A percentile compares a stretch with the other conserved stretches of the same genome.
These are phyloP conservation scores for Corymbia maculata DNA, from an alignment of 345 rosid genomes.

Conservation along the genomic window DNA sequence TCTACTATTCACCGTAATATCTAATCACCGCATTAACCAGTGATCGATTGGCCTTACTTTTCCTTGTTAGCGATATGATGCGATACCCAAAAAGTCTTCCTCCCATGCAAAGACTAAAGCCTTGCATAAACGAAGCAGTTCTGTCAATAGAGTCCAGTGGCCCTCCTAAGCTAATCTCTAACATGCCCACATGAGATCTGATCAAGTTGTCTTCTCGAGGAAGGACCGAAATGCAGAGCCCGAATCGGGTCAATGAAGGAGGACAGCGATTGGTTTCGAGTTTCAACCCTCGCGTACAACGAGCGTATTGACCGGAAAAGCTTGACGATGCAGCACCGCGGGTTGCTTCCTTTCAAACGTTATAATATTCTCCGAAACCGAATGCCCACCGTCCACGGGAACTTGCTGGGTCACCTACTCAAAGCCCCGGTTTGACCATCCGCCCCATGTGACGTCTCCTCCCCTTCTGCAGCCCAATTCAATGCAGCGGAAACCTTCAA, in stretches of 20 bases:
- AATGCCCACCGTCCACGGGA: constrained; percentile 3
- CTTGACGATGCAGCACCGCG: not conserved
- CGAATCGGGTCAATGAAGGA: constrained; percentile 4
- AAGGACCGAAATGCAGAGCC: not conserved
- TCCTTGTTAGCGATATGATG: not conserved
- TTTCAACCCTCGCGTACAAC: constrained; percentile 7
- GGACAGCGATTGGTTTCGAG: not conserved
- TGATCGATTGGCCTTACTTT: not conserved
- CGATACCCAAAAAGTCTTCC: not conserved
- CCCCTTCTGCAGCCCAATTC: not conserved
- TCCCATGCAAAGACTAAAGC: not conserved
- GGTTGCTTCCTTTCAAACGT: not conserved
- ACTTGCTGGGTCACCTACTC: not conserved
- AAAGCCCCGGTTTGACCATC: constrained; percentile 10
- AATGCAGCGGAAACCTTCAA: not conserved
- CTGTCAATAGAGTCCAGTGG: not conserved
- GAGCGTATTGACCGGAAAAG: constrained; percentile 32
- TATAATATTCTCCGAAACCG: not conserved
- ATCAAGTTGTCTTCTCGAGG: not conserved
- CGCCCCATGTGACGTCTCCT: constrained; percentile 6
- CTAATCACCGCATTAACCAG: not conserved
- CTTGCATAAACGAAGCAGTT: not conserved
- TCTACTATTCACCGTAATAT: not conserved
- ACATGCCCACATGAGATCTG: not conserved
- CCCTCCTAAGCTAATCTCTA: not conserved